Percentiles rank a stretch among this genome's conserved stretches.
Evolutionary conservation across 2,329 filamentous ascomycete genomes (phyloP).

Genomic region (Colletotrichum sp.): DNA sequence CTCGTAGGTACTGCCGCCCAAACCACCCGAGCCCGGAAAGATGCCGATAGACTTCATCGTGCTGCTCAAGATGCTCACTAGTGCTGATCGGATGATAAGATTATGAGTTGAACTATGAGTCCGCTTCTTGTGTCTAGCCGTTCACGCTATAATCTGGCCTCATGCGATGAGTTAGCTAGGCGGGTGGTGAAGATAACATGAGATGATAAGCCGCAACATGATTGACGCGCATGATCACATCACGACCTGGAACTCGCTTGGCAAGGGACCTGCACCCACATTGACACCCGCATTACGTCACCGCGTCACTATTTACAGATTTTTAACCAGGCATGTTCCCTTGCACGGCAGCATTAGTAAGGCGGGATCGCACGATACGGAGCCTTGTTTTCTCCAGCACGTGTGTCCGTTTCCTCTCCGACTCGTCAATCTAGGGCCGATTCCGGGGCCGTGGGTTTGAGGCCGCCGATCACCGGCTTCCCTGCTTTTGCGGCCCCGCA

Average conservation of each 20-base stretch:
- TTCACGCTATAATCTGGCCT: not conserved
- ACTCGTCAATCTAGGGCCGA: not conserved
- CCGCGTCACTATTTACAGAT: not conserved
- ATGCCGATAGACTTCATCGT: conserved; percentile 43
- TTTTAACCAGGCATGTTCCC: conserved; percentile 3
- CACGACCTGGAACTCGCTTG: conserved; percentile 6
- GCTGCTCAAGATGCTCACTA: not conserved
- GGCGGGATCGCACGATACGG: not conserved
- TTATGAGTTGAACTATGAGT: not conserved
- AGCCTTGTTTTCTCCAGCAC: not conserved
- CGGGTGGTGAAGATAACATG: not conserved
- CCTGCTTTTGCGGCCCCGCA: not conserved
- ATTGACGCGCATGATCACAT: conserved; percentile 8
- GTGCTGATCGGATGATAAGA: not conserved
- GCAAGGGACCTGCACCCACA: not conserved
- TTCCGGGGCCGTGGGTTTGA: not conserved
- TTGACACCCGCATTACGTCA: conserved; percentile 18
- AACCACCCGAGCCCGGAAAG: conserved; percentile 57
- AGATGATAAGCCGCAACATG: not conserved
- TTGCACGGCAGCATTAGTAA: not conserved
- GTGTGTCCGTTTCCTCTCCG: not conserved
- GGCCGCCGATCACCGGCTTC: not conserved
- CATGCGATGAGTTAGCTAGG: not conserved
- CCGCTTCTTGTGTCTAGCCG: no score
- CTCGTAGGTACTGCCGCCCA: conserved; percentile 54